These are phyloP conservation scores for Lentinula aciculospora DNA, from an alignment of 768 basidiomycete genomes.

Conservation along the genomic window DNA sequence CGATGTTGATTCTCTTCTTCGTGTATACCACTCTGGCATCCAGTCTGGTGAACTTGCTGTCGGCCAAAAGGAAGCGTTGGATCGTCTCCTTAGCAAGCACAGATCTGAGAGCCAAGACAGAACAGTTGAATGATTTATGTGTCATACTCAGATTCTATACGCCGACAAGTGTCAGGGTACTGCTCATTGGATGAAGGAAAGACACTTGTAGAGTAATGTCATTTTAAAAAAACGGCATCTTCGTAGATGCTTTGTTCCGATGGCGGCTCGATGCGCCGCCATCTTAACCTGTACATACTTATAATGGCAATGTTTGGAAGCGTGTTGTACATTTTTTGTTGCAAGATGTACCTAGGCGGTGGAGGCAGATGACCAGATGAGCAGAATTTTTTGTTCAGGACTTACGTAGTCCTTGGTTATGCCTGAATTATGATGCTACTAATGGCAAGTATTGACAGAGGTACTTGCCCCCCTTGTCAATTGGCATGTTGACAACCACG, in stretches of 20 bases:
- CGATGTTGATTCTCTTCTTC: conserved; percentile 94
- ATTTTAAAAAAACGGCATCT: background rate
- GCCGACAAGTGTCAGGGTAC: background rate
- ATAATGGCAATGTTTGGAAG: no score
- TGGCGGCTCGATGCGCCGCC: background rate
- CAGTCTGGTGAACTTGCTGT: conserved; percentile 87
- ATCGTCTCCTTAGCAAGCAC: conserved; percentile 80
- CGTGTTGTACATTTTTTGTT: no score
- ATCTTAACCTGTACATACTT: background rate
- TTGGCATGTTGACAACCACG: no score
- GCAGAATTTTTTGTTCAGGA: no score
- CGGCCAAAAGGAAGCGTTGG: conserved; percentile 90
- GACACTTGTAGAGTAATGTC: background rate
- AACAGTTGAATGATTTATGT: background rate
- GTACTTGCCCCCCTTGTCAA: no score
- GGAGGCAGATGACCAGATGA: no score
- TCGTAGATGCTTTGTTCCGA: background rate
- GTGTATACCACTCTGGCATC: conserved; percentile 93
- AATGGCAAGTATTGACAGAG: no score
- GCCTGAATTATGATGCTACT: no score
- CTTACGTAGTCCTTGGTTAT: no score
- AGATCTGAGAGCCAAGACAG: conserved; percentile 23
- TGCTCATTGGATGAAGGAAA: background rate
- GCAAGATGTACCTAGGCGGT: no score
- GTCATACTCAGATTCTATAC: background rate